Evolutionary conservation across 2,329 filamentous ascomycete species (phyloP), one percentile per base, ranked within the genome.

Genomic region (Aureobasidium namibiae): DNA sequence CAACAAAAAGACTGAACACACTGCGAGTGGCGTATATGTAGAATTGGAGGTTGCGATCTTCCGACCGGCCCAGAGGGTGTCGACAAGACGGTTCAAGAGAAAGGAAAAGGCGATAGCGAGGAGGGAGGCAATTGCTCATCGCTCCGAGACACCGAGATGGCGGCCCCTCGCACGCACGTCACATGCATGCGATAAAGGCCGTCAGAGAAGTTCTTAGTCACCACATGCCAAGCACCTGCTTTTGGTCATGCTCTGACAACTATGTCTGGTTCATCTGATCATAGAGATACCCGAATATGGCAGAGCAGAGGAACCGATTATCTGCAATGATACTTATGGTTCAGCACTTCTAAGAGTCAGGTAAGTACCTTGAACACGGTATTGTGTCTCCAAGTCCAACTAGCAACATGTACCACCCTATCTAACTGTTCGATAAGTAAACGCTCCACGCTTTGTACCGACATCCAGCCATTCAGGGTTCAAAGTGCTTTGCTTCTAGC

Each of bases 1-100:
- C n/a, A 29, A 24, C 10, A 4, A 34, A 56, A 34, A 56, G 38
- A 36, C 24, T 56, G 52, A 39, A 36, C 38, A 42, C 50, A 24
- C 26, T 34, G 29, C 29, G 31, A 45, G 39, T 36, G 10, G 52
- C 29, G 18, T 44, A 34, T 44, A n/a, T 31, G n/a, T 21, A 24
- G 7, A 8, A 36, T 36, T 49, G 11, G 18, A 24, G 11, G 29
- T 45, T 53, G 33, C 29, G 57, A 50, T 48, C 57, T 59, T 29
- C 53, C 57, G 46, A 59, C 46, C 54, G 33, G 60, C 62, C 59
- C 60, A 60, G 57, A 57, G 60, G 62, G 56, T 56, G 61, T 59
- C 61, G 60, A 59, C 61, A 60, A 49, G 59, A 57, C 48, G 54
- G 41, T 57, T 42, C 39, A 13, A 52, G 50, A 56, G 41, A 60